Base-by-base conservation (phyloP, 179 eudicot genomes). In the Actinidia chinensis region DNA sequence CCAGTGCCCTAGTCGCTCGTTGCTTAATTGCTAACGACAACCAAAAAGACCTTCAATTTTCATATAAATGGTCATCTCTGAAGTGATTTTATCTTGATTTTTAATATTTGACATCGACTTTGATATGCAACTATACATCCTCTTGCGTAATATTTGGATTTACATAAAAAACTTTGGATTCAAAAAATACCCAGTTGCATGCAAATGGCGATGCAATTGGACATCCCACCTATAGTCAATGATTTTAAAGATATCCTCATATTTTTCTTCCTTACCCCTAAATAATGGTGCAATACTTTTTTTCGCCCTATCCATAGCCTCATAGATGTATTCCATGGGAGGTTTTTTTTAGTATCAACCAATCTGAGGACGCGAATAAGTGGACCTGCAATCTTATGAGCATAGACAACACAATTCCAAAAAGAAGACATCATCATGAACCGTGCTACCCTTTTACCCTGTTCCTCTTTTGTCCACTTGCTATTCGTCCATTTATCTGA, bases 141-240 rank as follows among this genome's bases (percentile, higher is more conserved):
- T 70, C 70, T 58, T 47, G 28, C 23, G n/a, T 14, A 0, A 0
- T 4, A 17, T 22, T 33, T 18, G 28, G 50, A 28, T 60, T 61
- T 46, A 22, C 58, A 46, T 33, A 59, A 47, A 59, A 71, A 46
- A 56, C 13, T 72, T 7, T n/a, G 81, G 81, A 28, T 71, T 71
- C 48, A 78, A 71, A 28, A 59, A 71, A 10, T 78, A 61, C 12
- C 70, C 63, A 20, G 71, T 60, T 14, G 59, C 20, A 79, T 71
- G 80, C 75, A 78, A 44, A 56, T 67, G 75, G 1, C 17, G 67
- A 6, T 78, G 76, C 28, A 71, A 20, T 28, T 70, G 76, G 59
- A 60, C 23, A n/a, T 23, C 33, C 36, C 65, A 60, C 65, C 40
- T 60, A 3, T 23, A 1, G 33, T 60, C 65, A 60, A 60, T 10